Evolutionary conservation across 208 protist species (phyloP).

Genomic region (Polymyxa betae): DNA sequence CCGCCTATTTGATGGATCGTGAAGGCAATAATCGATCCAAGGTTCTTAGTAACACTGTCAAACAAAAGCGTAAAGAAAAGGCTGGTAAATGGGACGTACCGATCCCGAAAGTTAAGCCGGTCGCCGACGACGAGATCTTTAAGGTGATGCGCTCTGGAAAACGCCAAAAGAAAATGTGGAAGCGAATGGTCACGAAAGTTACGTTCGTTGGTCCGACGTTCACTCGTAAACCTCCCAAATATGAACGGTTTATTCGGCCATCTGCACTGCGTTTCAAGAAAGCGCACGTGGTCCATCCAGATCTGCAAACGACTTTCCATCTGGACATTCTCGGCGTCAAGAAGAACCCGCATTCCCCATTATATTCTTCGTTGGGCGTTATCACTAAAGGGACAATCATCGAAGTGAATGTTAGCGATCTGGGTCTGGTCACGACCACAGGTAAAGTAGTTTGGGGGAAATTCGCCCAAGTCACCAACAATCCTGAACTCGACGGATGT

Average conservation of each 20-base stretch:
- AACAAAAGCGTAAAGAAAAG: constrained; percentile 99
- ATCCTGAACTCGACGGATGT: constrained; percentile 99
- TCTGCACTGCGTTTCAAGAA: constrained; percentile 97
- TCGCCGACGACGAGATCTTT: constrained; percentile 99
- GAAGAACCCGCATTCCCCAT: constrained; percentile 96
- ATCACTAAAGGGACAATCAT: constrained; percentile 99
- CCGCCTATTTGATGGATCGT: constrained; percentile 98
- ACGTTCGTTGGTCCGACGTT: constrained; percentile 94
- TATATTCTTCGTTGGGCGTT: constrained; percentile 98
- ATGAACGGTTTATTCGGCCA: constrained; percentile 99
- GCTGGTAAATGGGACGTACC: constrained; percentile 99
- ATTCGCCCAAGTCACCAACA: constrained; percentile 99
- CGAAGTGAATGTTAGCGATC: constrained; percentile 99
- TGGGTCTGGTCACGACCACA: constrained; percentile 98
- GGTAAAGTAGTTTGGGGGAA: constrained; percentile 98
- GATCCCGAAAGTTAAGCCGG: constrained; percentile 94
- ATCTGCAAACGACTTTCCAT: constrained; percentile 98
- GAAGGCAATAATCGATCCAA: constrained; percentile 89
- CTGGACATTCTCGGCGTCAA: constrained; percentile 98
- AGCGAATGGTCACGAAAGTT: constrained; percentile 99
- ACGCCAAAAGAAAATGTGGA: constrained; percentile 95
- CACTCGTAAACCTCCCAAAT: constrained; percentile 99
- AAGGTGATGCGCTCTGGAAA: constrained; percentile 92
- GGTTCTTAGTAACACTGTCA: constrained; percentile 98
- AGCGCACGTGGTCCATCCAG: constrained; percentile 95